Base-by-base conservation (phyloP, 164 flowering plant species). In the Hamamelis virginiana region DNA sequence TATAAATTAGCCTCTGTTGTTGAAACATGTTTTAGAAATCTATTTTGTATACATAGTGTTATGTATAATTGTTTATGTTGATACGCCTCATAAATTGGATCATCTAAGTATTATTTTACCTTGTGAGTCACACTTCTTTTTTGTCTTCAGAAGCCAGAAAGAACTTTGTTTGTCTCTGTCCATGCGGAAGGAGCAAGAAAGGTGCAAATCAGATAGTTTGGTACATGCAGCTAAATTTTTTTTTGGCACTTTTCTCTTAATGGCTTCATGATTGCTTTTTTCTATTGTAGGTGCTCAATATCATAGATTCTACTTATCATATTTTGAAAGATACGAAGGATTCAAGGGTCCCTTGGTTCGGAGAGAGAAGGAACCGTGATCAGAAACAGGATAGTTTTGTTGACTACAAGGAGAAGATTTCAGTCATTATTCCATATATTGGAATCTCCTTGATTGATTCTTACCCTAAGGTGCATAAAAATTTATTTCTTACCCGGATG, bases 101-200 rank as follows among this genome's bases (percentile, higher is more conserved):
- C 18, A 2, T 6, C 50, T 26, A 25, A 12, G 11, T n/a, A 9
- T 41, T 9, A 13, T 45, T 22, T 27, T 18, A 19, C 45, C 56
- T 65, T 38, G 13, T n/a, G 57, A 55, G 43, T 67, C 55, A 14
- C 45, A 23, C n/a, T 60, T 68, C n/a, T 50, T n/a, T 65, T 75
- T 47, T 76, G n/a, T 66, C 62, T 78, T 16, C 90, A 92, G 99
- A 96, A 89, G 64, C 90, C 89, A 58, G 96, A 87, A 76, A 89
- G 96, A 74, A 91, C 77, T 28, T 81, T 96, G 63, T 75, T 81
- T 58, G 64, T 91, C 47, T 87, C 97, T 44, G 79, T 86, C 62
- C 89, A 79, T 83, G 92, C 99, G 27, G 98, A 91, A 76, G 96
- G 96, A 65, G 96, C 99, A 67, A 77, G 79, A 44, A 96, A 96